A percentile compares a stretch with the other conserved stretches of the same genome.
phyloP scores from a whole-genome alignment of 2,329 filamentous ascomycete species.

The Penicillium sp. region DNA sequence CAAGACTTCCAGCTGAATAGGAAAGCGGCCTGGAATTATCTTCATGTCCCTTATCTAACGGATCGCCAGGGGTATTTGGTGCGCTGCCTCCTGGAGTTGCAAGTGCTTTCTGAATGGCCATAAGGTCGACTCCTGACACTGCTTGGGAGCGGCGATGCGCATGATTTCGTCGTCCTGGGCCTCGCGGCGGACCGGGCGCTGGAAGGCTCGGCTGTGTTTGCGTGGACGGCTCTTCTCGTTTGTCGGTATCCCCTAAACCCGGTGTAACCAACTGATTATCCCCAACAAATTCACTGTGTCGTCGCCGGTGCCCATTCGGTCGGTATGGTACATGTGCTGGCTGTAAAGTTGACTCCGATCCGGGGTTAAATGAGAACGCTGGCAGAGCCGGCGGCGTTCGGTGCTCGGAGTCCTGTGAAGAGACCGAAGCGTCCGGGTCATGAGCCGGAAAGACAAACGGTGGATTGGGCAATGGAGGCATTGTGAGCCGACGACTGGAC shows the following conservation, averaged over 20 bases:
- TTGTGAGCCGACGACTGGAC: constrained; percentile 27
- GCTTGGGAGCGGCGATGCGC: constrained; percentile 77
- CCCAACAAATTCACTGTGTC: constrained; percentile 83
- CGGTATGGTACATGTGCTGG: constrained; percentile 46
- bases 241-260: constrained; percentile 59
- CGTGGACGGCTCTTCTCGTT: constrained; percentile 23
- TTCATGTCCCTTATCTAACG: constrained; percentile 28
- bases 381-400: constrained; percentile 33
- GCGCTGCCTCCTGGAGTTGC: constrained; percentile 59
- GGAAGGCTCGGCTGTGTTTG: constrained; percentile 29
- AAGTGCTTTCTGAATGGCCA: constrained; percentile 50
- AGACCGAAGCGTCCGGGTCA: constrained; percentile 38
- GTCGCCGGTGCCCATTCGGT: constrained; percentile 63
- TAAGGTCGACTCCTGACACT: constrained; percentile 79
- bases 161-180: constrained; percentile 65
- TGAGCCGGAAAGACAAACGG: constrained; percentile 62
- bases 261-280: constrained; percentile 56
- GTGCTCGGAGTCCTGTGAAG: constrained; percentile 50
- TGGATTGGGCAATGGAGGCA: constrained; percentile 56
- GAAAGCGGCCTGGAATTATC: constrained; percentile 34
- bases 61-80: constrained; percentile 49
- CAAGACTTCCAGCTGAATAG: constrained; percentile 32
- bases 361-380: constrained; percentile 40
- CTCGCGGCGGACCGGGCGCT: constrained; percentile 41
- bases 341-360: constrained; percentile 39